Percentiles rank a stretch among this genome's conserved stretches.
phyloP scores from a whole-genome alignment of 2,329 filamentous ascomycete species.

The Stachybotrys elegans region DNA sequence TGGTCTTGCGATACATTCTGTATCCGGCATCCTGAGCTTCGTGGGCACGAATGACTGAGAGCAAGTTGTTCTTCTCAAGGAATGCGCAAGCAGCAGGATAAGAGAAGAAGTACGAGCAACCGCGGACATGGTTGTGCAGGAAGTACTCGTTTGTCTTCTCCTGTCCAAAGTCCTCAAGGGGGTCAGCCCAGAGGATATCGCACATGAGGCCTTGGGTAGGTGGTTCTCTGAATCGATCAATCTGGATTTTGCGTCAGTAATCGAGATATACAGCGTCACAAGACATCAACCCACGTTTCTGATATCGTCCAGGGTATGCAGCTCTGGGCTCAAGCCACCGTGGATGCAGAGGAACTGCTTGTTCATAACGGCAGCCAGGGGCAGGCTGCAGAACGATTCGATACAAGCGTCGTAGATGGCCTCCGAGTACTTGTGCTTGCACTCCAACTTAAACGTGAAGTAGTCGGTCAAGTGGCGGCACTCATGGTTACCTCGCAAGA shows the following conservation, averaged over 20 bases:
- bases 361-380: constrained; percentile 97
- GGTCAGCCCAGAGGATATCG: constrained; percentile 98
- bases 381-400: constrained; percentile 93
- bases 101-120: constrained; percentile 99
- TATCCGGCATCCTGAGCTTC: constrained; percentile 98
- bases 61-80: constrained; percentile 96
- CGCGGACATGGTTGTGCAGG: constrained; percentile 95
- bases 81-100: constrained; percentile 97
- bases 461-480: constrained; percentile 98
- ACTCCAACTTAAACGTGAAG: constrained; percentile 99
- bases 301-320: constrained; percentile 92
- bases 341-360: constrained; percentile 99
- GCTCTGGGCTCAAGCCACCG: constrained; percentile 88
- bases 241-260: constrained; percentile 46
- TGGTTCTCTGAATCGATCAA: constrained; percentile 95
- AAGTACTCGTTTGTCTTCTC: constrained; percentile 98
- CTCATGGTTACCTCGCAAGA: constrained; percentile 96
- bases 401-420: constrained; percentile 95
- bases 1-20: constrained; percentile 97
- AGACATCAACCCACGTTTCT: constrained; percentile 64
- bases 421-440: constrained; percentile 99
- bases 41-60: constrained; percentile 95
- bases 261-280: neutral
- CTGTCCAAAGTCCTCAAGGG: constrained; percentile 95
- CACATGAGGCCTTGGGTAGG: constrained; percentile 98